These are phyloP conservation scores for Fusarium pseudograminearum DNA, from an alignment of 2,329 filamentous ascomycete genomes.

Conservation along the genomic window DNA sequence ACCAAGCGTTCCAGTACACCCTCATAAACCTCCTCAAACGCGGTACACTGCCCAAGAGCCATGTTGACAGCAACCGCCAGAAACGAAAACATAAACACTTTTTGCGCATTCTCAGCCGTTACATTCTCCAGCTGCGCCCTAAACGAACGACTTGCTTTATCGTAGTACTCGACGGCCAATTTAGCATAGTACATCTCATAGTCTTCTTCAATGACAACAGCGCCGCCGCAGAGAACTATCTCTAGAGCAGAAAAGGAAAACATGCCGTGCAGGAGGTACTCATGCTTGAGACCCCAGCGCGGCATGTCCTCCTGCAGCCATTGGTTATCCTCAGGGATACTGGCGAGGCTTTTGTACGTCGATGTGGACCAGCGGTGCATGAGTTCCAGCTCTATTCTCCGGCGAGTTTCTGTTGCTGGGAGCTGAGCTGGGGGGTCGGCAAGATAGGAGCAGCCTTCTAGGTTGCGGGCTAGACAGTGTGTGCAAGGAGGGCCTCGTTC, in stretches of 20 bases:
- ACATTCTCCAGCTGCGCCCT: conserved; percentile 39
- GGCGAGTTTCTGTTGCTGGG: conserved; percentile 35
- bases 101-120: conserved; percentile 37
- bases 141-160: conserved; percentile 42
- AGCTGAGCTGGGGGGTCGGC: conserved; percentile 14
- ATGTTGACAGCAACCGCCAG: conserved; percentile 43
- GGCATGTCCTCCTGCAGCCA: conserved; percentile 53
- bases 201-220: conserved; percentile 30
- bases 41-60: conserved; percentile 41
- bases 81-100: conserved; percentile 44
- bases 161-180: conserved; percentile 44
- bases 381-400: conserved; percentile 60
- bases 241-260: conserved; percentile 43
- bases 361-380: conserved; percentile 64
- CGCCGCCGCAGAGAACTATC: conserved; percentile 38
- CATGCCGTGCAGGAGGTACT: conserved; percentile 56
- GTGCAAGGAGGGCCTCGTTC: conserved; percentile 53
- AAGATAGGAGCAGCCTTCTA: conserved; percentile 42
- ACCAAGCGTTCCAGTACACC: conserved; percentile 37
- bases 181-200: conserved; percentile 36
- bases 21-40: conserved; percentile 23
- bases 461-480: conserved; percentile 49
- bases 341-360: conserved; percentile 56
- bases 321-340: conserved; percentile 53
- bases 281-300: conserved; percentile 53